These are phyloP conservation scores for Asterella californica DNA, from an alignment of 225 moss, liverwort and hornwort species.

Conservation along the genomic window DNA sequence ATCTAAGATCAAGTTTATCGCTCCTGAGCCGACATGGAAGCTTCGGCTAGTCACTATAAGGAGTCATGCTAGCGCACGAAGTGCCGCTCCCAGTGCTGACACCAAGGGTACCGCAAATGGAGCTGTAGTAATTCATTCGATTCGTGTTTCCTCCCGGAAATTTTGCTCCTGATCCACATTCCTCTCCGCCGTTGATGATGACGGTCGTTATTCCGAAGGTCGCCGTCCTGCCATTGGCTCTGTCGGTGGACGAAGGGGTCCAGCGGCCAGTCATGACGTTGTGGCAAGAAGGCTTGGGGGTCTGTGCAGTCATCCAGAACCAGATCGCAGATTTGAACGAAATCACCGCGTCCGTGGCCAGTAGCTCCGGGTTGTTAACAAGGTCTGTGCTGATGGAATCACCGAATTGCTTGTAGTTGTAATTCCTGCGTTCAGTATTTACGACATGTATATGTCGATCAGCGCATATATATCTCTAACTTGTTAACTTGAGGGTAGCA, in stretches of 20 bases:
- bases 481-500: too few relatives aligned
- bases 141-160: neutral
- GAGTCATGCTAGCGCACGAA: neutral
- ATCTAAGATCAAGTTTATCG: too few relatives aligned
- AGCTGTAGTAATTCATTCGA: neutral
- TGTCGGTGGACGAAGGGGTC: constrained; percentile 18
- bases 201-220: constrained; percentile 37
- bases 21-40: too few relatives aligned
- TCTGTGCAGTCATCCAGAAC: constrained; percentile 28
- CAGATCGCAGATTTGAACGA: constrained; percentile 27
- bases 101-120: neutral
- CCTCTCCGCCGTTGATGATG: constrained; percentile 34
- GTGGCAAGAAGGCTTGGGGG: constrained; percentile 26
- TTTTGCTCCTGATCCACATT: constrained; percentile 16
- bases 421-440: constrained; percentile 20
- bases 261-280: constrained; percentile 32
- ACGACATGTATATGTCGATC: too few relatives aligned
- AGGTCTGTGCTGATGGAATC: constrained; percentile 18
- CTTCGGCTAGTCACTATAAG: neutral
- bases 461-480: too few relatives aligned
- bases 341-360: constrained; percentile 8
- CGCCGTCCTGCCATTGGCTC: neutral
- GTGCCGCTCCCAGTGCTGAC: neutral
- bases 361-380: constrained; percentile 24
- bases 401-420: constrained; percentile 28